Percentiles rank a stretch among this genome's conserved stretches.
phyloP scores from a whole-genome alignment of 768 basidiomycete genomes.

The Tulasnella sp. region DNA sequence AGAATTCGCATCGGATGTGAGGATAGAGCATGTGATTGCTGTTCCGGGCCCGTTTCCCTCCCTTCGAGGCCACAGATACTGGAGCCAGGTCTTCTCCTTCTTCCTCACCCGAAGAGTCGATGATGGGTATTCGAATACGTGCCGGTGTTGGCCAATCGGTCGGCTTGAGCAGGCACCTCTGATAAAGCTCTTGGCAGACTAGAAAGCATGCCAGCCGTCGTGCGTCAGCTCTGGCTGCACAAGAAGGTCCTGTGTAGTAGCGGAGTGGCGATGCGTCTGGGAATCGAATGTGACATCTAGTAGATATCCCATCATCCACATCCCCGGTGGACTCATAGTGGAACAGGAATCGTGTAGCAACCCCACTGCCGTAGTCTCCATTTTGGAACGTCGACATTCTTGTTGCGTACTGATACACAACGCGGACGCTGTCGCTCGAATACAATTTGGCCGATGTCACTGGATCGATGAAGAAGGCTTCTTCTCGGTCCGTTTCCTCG shows the following conservation, averaged over 20 bases:
- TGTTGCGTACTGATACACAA: conserved; percentile 44
- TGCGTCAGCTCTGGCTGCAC: conserved; percentile 41
- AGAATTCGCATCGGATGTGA: conserved; percentile 55
- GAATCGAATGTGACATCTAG: too few relatives aligned
- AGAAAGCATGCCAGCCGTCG: conserved; percentile 49
- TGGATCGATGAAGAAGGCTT: conserved; percentile 46
- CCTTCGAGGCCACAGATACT: conserved; percentile 1
- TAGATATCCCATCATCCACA: too few relatives aligned
- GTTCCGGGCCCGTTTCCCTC: conserved; percentile 18
- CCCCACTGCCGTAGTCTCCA: not conserved
- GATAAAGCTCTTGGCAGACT: conserved; percentile 42
- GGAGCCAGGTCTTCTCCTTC: conserved; percentile 20
- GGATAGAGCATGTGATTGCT: conserved; percentile 45
- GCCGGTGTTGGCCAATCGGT: conserved; percentile 27
- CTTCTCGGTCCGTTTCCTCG: conserved; percentile 34
- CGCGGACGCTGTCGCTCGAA: conserved; percentile 44
- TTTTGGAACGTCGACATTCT: not conserved
- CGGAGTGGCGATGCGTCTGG: conserved; percentile 23
- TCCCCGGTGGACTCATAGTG: conserved; percentile 38
- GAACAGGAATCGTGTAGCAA: too few relatives aligned
- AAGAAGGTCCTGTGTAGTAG: conserved; percentile 36
- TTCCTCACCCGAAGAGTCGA: conserved; percentile 16
- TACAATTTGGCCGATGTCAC: conserved; percentile 50
- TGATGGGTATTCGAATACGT: not conserved
- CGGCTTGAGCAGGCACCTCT: conserved; percentile 43